Conservation (phyloP, 1,284 basidiomycete species). For the Trichosporon ovoides region DNA sequence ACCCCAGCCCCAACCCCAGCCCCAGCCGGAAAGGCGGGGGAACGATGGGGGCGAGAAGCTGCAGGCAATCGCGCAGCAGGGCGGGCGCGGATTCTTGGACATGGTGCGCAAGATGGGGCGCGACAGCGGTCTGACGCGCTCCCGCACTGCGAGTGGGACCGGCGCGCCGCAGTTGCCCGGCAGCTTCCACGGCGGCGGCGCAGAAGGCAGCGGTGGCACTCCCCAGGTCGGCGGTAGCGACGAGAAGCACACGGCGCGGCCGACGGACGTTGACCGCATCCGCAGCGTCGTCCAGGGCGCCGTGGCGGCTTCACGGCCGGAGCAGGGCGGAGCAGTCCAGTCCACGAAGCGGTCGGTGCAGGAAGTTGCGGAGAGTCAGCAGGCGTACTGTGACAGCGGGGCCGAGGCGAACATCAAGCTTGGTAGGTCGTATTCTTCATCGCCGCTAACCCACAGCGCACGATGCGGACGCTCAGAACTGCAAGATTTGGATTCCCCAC, state of each 20-base stretch:
- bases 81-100: not conserved
- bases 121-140: not conserved
- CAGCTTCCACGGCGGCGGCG: not conserved
- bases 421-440: too few relatives aligned
- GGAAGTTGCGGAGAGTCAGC: constrained; percentile 66
- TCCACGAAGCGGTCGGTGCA: constrained; percentile 64
- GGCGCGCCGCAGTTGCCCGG: constrained; percentile 3
- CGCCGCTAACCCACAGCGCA: constrained; percentile 2
- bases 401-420: constrained; percentile 64
- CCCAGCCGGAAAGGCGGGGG: not conserved
- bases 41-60: not conserved
- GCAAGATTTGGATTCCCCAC: constrained; percentile 62
- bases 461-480: constrained; percentile 20
- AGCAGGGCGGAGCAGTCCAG: constrained; percentile 53
- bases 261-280: constrained; percentile 29
- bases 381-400: constrained; percentile 75
- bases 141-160: constrained; percentile 4
- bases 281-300: constrained; percentile 58
- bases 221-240: not conserved
- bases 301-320: constrained; percentile 62
- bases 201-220: not conserved
- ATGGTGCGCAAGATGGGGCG: constrained; percentile 3
- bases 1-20: not conserved
- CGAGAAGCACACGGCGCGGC: constrained; percentile 18
- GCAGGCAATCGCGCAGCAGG: not conserved